phyloP scores from a whole-genome alignment of 345 rosid genomes.

The Heritiera fomes region DNA sequence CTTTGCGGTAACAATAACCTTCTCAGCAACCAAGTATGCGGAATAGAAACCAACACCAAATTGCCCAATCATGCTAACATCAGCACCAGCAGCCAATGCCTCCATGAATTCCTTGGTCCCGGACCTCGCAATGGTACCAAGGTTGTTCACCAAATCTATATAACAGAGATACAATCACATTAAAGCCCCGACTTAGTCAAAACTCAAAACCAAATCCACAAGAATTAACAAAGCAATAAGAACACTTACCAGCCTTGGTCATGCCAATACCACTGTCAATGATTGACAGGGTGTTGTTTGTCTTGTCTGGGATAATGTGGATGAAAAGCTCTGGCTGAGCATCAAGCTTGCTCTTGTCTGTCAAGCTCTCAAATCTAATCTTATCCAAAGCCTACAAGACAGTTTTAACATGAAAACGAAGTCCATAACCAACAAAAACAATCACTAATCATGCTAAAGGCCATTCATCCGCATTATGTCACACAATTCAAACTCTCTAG shows the following conservation, averaged over 20 bases:
- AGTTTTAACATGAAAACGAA: neutral
- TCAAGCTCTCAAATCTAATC: slow-evolving; percentile 82
- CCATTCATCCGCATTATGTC: neutral
- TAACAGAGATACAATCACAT: neutral
- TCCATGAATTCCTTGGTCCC: slow-evolving; percentile 93
- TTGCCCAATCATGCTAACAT: slow-evolving; percentile 90
- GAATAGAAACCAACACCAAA: slow-evolving; percentile 90
- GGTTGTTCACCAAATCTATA: slow-evolving; percentile 81
- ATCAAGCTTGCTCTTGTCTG: slow-evolving; percentile 88
- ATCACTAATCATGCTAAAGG: neutral
- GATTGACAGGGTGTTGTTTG: slow-evolving; percentile 57
- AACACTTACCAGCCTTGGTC: slow-evolving; percentile 78
- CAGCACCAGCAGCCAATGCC: slow-evolving; percentile 85
- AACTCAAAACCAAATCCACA: neutral
- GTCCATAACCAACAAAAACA: neutral
- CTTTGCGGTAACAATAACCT: slow-evolving; percentile 72
- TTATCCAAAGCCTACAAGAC: slow-evolving; percentile 73
- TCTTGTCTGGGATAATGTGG: slow-evolving; percentile 75
- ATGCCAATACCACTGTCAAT: slow-evolving; percentile 87
- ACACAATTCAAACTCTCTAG: neutral
- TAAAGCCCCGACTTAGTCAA: neutral
- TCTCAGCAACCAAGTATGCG: slow-evolving; percentile 80
- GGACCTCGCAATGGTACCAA: slow-evolving; percentile 87
- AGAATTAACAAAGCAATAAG: neutral
- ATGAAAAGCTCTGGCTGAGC: slow-evolving; percentile 81